phyloP scores from a whole-genome alignment of 2,329 filamentous ascomycete species.

The Fusarium sp. region DNA sequence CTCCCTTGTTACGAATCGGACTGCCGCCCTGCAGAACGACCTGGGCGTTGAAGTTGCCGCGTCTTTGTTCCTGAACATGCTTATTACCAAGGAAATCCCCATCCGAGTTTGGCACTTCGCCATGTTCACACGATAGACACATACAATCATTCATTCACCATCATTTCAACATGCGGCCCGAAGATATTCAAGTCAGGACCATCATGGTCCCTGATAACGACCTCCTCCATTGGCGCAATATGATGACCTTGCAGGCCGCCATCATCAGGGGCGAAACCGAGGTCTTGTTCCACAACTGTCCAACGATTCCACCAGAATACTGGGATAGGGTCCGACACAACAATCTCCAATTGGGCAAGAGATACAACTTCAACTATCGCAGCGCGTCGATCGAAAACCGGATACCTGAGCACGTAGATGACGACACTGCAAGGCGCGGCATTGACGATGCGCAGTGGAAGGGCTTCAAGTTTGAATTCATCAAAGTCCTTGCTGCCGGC shows the following conservation, averaged over 20 bases:
- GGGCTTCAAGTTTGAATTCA: slow-evolving; percentile 41
- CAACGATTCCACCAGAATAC: not conserved
- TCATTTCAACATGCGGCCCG: slow-evolving; percentile 20
- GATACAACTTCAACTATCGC: not conserved
- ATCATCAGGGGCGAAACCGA: slow-evolving; percentile 33
- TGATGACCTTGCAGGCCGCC: slow-evolving; percentile 25
- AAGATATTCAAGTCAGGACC: not conserved
- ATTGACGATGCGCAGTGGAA: slow-evolving; percentile 12
- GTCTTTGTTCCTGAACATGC: slow-evolving; percentile 37
- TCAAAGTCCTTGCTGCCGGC: slow-evolving; percentile 44
- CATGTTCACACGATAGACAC: not conserved
- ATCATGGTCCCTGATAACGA: not conserved
- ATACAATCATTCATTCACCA: not conserved
- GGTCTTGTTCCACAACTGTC: slow-evolving; percentile 16
- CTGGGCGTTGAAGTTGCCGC: not conserved
- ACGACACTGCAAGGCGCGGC: not conserved
- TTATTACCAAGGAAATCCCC: slow-evolving; percentile 35
- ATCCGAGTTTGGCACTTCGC: not conserved
- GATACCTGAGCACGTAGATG: not conserved
- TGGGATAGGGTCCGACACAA: not conserved
- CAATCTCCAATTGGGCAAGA: not conserved
- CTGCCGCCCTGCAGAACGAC: slow-evolving; percentile 1
- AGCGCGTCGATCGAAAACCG: not conserved
- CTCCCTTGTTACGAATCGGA: slow-evolving; percentile 3
- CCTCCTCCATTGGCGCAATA: slow-evolving; percentile 16